Conservation (phyloP, 257 asterid genomes). For the Solanum arcanum region DNA sequence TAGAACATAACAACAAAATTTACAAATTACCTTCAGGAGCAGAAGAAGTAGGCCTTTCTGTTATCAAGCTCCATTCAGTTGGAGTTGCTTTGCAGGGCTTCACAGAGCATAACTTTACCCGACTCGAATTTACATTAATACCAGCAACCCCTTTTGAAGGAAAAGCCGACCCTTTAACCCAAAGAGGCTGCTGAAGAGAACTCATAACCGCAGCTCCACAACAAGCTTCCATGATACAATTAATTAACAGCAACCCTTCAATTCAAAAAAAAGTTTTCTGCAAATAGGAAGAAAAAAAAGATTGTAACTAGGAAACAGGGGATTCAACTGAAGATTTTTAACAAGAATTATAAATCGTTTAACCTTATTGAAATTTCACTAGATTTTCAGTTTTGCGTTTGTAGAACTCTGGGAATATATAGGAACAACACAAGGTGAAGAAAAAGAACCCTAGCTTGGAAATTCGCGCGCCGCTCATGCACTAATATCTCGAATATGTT, state of each 20-base stretch:
- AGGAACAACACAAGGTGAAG: not conserved
- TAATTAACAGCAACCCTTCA: not conserved
- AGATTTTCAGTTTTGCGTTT: not conserved
- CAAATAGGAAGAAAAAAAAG: not conserved
- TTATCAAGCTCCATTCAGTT: slow-evolving; percentile 43
- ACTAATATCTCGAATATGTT: not conserved
- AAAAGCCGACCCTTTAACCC: slow-evolving; percentile 1
- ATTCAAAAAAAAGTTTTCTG: not conserved
- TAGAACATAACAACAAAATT: not conserved
- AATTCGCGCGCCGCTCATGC: not conserved
- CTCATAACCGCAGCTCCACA: slow-evolving; percentile 48
- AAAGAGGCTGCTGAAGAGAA: slow-evolving; percentile 35
- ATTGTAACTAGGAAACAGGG: not conserved
- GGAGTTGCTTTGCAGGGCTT: slow-evolving; percentile 43
- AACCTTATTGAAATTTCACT: not conserved
- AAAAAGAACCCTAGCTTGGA: not conserved
- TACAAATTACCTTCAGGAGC: slow-evolving; percentile 37
- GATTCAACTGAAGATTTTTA: not conserved
- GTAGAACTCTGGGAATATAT: not conserved
- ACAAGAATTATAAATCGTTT: not conserved
- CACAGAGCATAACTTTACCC: slow-evolving; percentile 24
- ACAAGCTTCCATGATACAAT: slow-evolving; percentile 37
- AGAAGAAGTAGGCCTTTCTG: slow-evolving; percentile 52
- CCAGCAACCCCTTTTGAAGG: slow-evolving; percentile 3
- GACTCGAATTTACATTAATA: slow-evolving; percentile 13